Base-by-base conservation (phyloP, 306 rosid genomes). In the Cucurbita maxima region DNA sequence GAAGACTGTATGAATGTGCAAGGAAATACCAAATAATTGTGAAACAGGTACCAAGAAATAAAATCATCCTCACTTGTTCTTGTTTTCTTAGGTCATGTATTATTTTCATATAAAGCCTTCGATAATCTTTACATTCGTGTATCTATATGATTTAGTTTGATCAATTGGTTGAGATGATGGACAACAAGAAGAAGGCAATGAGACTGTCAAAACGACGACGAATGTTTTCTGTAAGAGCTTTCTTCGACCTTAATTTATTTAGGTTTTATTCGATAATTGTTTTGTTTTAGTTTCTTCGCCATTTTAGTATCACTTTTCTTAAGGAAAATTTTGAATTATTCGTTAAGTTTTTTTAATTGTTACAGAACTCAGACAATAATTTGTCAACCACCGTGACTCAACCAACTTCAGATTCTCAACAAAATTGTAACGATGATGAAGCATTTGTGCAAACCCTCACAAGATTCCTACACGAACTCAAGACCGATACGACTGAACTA, bases 391-490 rank as follows among this genome's bases (percentile, higher is more conserved):
- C 55, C 3, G 6, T 10, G 1, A 20, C 37, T 12, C 72, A 66
- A 1, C 14, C 79, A n/a, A 48, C 72, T 15, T 38, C 73, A n/a
- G 72, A 66, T 5, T 61, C 37, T 48, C 75, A 78, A 54, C 76
- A 59, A 66, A 66, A 43, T 15, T 64, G 75, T 20, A 60, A 69
- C 6, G 73, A 72, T 58, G 73, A 82, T 38, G 81, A 80, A 48
- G 79, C 68, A 14, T 43, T 85, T 25, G 72, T 75, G 14, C 81
- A 76, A 50, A 85, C 81, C 20, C 78, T 82, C 77, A 83, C 84
- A 16, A 85, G 71, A 53, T 82, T 80, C 47, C 86, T 82, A 25
- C 66, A 82, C 9, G 86, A 82, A 70, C 53, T 80, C 30, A 78
- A 52, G 44, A 72, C 76, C 7, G 74, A 70, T 45, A 59, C 83